A percentile compares a stretch with the other conserved stretches of the same genome.
Conservation (phyloP, 805 yeast species). For the Cyberlindnera samutprakarnensis region DNA sequence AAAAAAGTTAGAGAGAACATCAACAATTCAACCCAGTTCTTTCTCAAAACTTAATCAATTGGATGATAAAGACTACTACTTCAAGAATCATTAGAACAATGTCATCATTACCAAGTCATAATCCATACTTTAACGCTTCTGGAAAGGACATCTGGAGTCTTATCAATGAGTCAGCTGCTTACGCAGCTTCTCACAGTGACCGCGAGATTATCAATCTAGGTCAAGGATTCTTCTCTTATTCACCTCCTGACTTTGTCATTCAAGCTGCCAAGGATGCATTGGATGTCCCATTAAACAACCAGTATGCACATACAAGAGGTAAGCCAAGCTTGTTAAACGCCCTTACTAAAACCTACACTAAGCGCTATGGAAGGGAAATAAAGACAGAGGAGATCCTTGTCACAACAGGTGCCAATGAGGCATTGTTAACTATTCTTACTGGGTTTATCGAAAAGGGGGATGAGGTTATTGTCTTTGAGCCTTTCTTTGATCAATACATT, state of each 20-base stretch:
- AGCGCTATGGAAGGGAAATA: conserved; percentile 51
- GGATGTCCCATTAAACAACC: conserved; percentile 69
- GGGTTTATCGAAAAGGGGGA: conserved; percentile 85
- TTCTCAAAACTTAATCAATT: too few relatives aligned
- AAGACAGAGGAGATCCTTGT: conserved; percentile 61
- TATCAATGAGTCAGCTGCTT: conserved; percentile 91
- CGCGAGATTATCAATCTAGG: conserved; percentile 83
- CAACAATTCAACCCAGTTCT: too few relatives aligned
- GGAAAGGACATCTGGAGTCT: conserved; percentile 92
- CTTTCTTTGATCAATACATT: conserved; percentile 95
- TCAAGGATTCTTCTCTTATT: conserved; percentile 94
- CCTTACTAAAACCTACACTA: conserved; percentile 63
- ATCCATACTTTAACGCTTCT: conserved; percentile 62
- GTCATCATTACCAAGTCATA: conserved; percentile 36
- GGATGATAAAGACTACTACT: too few relatives aligned
- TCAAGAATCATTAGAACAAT: too few relatives aligned
- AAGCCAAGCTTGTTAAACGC: conserved; percentile 69
- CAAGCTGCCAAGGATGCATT: conserved; percentile 75
- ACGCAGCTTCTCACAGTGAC: conserved; percentile 57
- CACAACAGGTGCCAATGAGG: conserved; percentile 97
- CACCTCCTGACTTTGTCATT: conserved; percentile 91
- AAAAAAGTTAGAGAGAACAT: too few relatives aligned
- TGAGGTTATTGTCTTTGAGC: conserved; percentile 94
- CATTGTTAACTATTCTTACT: conserved; percentile 76
- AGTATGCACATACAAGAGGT: conserved; percentile 89